Evolutionary conservation across 1,284 basidiomycete genomes (phyloP).

Genomic region (Ustilago nuda): DNA sequence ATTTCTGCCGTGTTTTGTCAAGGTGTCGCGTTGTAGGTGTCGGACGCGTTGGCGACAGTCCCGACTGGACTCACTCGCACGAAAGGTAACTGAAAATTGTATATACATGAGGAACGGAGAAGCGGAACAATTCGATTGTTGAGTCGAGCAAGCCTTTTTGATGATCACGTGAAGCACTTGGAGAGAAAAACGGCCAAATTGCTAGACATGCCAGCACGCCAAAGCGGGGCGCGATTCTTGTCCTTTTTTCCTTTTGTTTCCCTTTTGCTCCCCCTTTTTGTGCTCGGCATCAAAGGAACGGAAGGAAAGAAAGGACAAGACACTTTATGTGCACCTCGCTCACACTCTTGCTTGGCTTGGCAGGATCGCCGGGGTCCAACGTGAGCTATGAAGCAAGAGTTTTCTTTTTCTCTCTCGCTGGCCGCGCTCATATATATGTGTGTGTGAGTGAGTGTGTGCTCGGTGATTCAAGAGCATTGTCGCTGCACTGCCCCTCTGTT

Average conservation of each 20-base stretch:
- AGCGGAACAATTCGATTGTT: too few species aligned
- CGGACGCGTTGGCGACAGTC: conserved; percentile 2
- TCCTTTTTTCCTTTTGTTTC: neutral
- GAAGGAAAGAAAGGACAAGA: neutral
- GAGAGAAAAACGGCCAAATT: conserved; percentile 9
- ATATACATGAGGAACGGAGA: too few species aligned
- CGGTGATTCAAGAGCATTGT: neutral
- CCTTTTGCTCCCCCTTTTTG: neutral
- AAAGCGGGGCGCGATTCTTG: neutral
- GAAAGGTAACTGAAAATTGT: too few species aligned
- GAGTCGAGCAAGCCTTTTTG: too few species aligned
- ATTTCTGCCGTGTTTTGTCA: neutral
- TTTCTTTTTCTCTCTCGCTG: conserved; percentile 3
- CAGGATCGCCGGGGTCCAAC: conserved; percentile 4
- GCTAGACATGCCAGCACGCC: conserved; percentile 9
- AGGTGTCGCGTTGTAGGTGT: conserved; percentile 1
- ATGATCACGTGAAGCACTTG: neutral
- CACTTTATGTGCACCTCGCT: conserved; percentile 1
- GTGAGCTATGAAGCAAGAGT: neutral
- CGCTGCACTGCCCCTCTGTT: neutral
- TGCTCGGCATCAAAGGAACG: neutral
- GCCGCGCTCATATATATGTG: neutral
- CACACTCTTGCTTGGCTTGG: neutral
- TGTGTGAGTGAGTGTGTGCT: neutral
- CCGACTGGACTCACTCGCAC: too few species aligned